Conservation (phyloP, 306 rosid genomes). For the Cicer bijugum region DNA sequence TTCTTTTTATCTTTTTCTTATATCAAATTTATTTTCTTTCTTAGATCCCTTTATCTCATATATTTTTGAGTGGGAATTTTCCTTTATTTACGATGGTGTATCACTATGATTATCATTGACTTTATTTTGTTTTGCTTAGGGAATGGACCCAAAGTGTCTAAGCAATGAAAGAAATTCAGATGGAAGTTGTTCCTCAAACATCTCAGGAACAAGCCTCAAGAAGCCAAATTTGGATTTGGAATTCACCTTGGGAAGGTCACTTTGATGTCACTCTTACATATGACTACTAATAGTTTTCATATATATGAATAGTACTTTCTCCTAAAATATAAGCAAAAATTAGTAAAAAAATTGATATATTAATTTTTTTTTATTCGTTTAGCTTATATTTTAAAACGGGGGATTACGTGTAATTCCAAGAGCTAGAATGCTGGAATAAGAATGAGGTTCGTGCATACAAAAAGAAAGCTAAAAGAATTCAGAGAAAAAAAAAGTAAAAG, state of each 20-base stretch:
- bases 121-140: constrained; percentile 42
- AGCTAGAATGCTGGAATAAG: constrained; percentile 50
- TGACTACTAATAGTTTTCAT: too few relatives aligned
- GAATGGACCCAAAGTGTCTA: constrained; percentile 69
- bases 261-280: neutral
- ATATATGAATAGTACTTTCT: too few relatives aligned
- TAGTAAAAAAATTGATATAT: too few relatives aligned
- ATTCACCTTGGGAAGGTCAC: constrained; percentile 78
- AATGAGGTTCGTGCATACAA: constrained; percentile 62
- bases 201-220: constrained; percentile 74
- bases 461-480: constrained; percentile 53
- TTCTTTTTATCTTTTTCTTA: too few relatives aligned
- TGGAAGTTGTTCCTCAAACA: constrained; percentile 69
- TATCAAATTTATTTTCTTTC: too few relatives aligned
- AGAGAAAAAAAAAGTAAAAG: constrained; percentile 58
- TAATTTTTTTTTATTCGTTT: too few relatives aligned
- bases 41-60: too few relatives aligned
- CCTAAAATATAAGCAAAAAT: too few relatives aligned
- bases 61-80: neutral
- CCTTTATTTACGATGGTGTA: neutral
- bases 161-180: constrained; percentile 81
- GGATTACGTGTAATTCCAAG: constrained; percentile 33
- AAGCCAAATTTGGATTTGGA: constrained; percentile 86
- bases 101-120: neutral
- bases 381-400: too few relatives aligned